phyloP scores from a whole-genome alignment of 768 basidiomycete species.

The Phylloporus rhodoxanthus region DNA sequence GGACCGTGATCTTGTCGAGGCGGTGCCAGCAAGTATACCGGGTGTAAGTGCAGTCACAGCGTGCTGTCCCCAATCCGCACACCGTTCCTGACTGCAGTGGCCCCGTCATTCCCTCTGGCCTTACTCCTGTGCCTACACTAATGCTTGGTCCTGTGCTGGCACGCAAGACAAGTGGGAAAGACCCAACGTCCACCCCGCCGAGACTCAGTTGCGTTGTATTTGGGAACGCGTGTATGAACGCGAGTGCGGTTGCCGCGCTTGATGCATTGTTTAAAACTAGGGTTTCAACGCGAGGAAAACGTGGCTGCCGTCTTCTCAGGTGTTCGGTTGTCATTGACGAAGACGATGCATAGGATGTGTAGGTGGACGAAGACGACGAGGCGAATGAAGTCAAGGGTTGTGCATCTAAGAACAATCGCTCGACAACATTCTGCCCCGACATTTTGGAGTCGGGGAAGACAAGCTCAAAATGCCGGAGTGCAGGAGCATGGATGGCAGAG shows the following conservation, averaged over 20 bases:
- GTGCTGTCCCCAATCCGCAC: neutral
- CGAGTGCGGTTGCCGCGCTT: constrained; percentile 17
- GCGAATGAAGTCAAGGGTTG: neutral
- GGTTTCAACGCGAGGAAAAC: constrained; percentile 25
- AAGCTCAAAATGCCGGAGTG: constrained; percentile 29
- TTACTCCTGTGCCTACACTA: neutral
- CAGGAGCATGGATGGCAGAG: constrained; percentile 24
- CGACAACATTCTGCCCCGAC: constrained; percentile 23
- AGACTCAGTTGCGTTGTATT: constrained; percentile 15
- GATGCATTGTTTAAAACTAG: constrained; percentile 24
- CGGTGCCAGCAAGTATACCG: constrained; percentile 15
- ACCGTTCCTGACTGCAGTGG: neutral
- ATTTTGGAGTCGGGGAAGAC: constrained; percentile 29
- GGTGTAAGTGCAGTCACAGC: constrained; percentile 4
- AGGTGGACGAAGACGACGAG: constrained; percentile 1
- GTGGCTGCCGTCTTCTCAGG: constrained; percentile 13
- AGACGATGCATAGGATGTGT: neutral
- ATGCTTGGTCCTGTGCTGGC: constrained; percentile 1
- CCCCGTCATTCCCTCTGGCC: neutral
- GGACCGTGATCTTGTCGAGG: constrained; percentile 17
- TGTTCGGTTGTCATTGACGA: neutral
- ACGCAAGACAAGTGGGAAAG: constrained; percentile 16
- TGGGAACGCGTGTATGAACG: constrained; percentile 28
- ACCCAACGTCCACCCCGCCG: constrained; percentile 24
- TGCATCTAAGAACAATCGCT: constrained; percentile 20